A percentile compares a stretch with the other conserved stretches of the same genome.
These are phyloP conservation scores for Sparassis latifolia DNA, from an alignment of 1,284 basidiomycete genomes.

Conservation along the genomic window DNA sequence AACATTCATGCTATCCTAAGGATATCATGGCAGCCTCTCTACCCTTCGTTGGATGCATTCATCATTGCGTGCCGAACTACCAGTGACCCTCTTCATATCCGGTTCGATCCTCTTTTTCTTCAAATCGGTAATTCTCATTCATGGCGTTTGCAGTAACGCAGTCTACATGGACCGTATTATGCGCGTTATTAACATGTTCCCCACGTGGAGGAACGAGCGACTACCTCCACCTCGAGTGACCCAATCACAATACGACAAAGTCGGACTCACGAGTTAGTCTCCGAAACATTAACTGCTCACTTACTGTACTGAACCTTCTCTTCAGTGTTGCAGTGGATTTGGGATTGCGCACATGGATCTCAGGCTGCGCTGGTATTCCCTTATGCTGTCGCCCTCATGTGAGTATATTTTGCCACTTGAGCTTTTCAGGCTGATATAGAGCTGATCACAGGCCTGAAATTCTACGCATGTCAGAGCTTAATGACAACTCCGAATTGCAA, in stretches of 20 bases:
- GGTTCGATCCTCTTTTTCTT: slow-evolving; percentile 27
- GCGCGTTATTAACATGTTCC: slow-evolving; percentile 50
- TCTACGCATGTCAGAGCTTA: slow-evolving; percentile 76
- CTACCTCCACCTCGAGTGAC: slow-evolving; percentile 80
- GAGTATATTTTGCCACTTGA: slow-evolving; percentile 24
- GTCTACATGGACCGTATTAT: slow-evolving; percentile 52
- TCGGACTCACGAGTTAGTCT: slow-evolving; percentile 65
- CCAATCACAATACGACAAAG: slow-evolving; percentile 85
- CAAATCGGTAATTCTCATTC: neutral
- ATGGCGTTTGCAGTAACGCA: slow-evolving; percentile 37
- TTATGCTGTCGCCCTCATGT: slow-evolving; percentile 74
- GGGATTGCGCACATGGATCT: slow-evolving; percentile 65
- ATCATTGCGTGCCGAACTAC: slow-evolving; percentile 53
- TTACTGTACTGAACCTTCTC: slow-evolving; percentile 1
- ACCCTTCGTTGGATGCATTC: slow-evolving; percentile 61
- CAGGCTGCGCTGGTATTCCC: slow-evolving; percentile 66
- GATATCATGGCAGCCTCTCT: slow-evolving; percentile 72
- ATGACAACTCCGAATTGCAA: slow-evolving; percentile 69
- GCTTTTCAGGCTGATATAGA: neutral
- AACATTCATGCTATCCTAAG: slow-evolving; percentile 58
- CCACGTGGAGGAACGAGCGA: slow-evolving; percentile 66
- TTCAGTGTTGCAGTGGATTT: slow-evolving; percentile 74
- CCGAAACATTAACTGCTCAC: neutral
- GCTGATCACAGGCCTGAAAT: slow-evolving; percentile 56
- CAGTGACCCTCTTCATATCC: slow-evolving; percentile 60